Evolutionary conservation across 148 eudicot genomes (phyloP).

Genomic region (Heliosperma pusillum): DNA sequence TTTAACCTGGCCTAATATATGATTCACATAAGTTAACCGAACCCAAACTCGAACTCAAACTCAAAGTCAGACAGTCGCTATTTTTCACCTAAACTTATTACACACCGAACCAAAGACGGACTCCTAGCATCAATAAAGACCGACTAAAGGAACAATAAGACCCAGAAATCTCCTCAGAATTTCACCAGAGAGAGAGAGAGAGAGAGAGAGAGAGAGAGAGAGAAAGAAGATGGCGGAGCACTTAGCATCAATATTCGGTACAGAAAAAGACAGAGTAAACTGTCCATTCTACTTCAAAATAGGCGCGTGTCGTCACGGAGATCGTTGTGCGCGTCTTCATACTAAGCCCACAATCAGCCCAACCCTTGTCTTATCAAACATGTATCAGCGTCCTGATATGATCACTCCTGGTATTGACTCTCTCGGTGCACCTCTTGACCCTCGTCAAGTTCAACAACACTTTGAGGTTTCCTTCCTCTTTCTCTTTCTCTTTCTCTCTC

Average conservation of each 20-base stretch:
- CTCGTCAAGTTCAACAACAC: slow-evolving; percentile 67
- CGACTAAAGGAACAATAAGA: no score
- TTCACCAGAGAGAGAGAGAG: not conserved
- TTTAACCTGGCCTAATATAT: no score
- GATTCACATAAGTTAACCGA: no score
- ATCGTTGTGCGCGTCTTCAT: slow-evolving; percentile 76
- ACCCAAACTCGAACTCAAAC: no score
- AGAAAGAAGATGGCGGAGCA: slow-evolving; percentile 59
- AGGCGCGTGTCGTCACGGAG: slow-evolving; percentile 86
- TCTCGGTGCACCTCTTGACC: slow-evolving; percentile 73
- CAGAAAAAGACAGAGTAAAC: slow-evolving; percentile 88
- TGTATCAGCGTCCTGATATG: slow-evolving; percentile 87
- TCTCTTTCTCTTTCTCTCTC: not conserved
- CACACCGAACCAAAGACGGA: no score
- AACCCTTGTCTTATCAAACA: slow-evolving; percentile 62
- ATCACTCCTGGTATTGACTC: slow-evolving; percentile 84
- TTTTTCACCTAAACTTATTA: no score
- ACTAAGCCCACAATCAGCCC: slow-evolving; percentile 79
- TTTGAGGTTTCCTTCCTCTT: slow-evolving; percentile 46
- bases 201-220: slow-evolving; percentile 4
- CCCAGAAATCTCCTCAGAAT: no score
- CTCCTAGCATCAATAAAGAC: no score
- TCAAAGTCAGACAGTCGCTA: no score
- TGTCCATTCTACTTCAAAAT: slow-evolving; percentile 91
- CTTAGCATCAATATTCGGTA: slow-evolving; percentile 79